Conservation (phyloP, 768 basidiomycete species). For the Lactifluus rugatus region DNA sequence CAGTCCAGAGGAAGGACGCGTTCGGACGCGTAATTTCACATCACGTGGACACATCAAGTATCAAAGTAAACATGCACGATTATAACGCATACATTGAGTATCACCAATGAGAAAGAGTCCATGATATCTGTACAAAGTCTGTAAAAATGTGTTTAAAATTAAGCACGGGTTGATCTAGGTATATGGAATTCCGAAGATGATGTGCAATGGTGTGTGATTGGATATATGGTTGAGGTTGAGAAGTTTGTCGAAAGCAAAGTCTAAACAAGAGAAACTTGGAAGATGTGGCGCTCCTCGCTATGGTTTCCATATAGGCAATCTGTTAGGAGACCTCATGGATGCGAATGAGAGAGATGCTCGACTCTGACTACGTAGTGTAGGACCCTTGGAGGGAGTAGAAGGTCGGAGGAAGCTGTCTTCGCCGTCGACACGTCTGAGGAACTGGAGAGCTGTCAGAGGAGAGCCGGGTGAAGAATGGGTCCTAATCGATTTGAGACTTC, state of each 20-base stretch:
- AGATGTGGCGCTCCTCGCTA: not conserved
- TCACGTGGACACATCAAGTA: constrained; percentile 1
- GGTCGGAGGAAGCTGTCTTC: constrained; percentile 45
- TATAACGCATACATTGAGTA: constrained; percentile 1
- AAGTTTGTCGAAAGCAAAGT: constrained; percentile 4
- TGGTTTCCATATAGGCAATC: constrained; percentile 19
- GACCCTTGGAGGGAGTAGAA: constrained; percentile 50
- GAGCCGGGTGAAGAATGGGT: constrained; percentile 59
- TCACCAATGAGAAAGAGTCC: not conserved
- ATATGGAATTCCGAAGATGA: constrained; percentile 1
- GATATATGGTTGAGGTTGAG: not conserved
- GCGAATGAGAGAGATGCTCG: constrained; percentile 2
- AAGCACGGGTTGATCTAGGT: constrained; percentile 11
- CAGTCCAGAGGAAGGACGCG: not conserved
- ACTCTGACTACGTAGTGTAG: not conserved
- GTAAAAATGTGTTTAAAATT: constrained; percentile 10
- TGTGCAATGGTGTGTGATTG: constrained; percentile 3
- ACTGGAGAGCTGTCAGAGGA: constrained; percentile 72
- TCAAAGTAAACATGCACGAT: not conserved
- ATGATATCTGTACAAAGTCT: constrained; percentile 9
- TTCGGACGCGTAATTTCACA: not conserved
- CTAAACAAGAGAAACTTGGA: not conserved
- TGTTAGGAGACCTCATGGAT: constrained; percentile 5
- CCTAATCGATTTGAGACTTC: constrained; percentile 36
- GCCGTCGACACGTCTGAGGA: constrained; percentile 68